Conservation (phyloP, 2,329 filamentous ascomycete genomes). For the Talaromyces sp. region DNA sequence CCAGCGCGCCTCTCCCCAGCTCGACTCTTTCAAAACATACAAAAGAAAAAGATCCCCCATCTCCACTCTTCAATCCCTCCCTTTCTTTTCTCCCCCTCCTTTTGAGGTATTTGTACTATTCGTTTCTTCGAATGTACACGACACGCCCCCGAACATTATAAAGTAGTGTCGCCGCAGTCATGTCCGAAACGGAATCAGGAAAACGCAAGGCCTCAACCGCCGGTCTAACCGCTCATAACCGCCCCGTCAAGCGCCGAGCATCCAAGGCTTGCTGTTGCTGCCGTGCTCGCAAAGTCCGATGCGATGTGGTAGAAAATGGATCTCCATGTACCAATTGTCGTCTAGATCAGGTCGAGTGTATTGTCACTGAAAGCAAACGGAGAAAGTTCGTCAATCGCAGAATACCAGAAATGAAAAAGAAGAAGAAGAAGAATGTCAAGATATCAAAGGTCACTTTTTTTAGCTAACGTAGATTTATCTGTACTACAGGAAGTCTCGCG, state of each 20-base stretch:
- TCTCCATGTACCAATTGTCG: conserved; percentile 87
- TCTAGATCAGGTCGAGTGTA: conserved; percentile 53
- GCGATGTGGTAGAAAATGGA: conserved; percentile 85
- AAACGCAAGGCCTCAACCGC: conserved; percentile 63
- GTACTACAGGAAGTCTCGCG: conserved; percentile 41
- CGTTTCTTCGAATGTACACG: conserved; percentile 21
- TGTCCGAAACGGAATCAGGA: conserved; percentile 38
- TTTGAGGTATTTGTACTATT: conserved; percentile 4
- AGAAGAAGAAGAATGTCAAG: background rate
- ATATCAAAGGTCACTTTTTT: background rate
- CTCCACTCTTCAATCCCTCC: conserved; percentile 28
- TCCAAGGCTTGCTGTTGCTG: conserved; percentile 89
- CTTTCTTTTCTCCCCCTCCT: conserved; percentile 1
- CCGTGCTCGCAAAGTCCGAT: conserved; percentile 85
- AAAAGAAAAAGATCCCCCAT: conserved; percentile 11
- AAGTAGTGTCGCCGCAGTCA: conserved; percentile 16
- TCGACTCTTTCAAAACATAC: conserved; percentile 10
- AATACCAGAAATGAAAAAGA: background rate
- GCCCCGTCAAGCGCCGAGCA: conserved; percentile 78
- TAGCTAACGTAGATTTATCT: conserved; percentile 16
- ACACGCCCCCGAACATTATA: conserved; percentile 21
- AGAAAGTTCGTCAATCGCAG: conserved; percentile 53
- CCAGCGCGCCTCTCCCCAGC: conserved; percentile 18
- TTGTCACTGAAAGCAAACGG: conserved; percentile 78
- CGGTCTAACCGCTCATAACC: conserved; percentile 55